phyloP scores from a whole-genome alignment of 2,329 filamentous ascomycete species.

The Cercospora nicotianae region DNA sequence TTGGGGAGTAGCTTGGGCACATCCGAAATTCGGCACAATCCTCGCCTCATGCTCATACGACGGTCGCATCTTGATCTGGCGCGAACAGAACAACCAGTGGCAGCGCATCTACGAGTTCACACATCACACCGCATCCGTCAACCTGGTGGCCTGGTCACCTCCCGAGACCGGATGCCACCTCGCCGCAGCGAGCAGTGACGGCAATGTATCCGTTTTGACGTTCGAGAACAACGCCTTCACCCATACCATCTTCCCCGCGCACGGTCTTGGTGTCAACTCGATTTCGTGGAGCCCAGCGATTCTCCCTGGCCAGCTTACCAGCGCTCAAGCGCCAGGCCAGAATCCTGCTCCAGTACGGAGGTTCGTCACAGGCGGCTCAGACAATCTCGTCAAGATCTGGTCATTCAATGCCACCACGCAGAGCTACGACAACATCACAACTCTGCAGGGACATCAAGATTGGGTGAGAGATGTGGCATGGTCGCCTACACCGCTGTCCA shows the following conservation, averaged over 20 bases:
- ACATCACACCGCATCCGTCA: constrained; percentile 92
- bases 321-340: constrained; percentile 54
- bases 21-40: constrained; percentile 98
- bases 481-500: constrained; percentile 91
- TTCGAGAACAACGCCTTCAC: constrained; percentile 96
- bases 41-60: constrained; percentile 94
- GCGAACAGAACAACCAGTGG: constrained; percentile 66
- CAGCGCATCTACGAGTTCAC: constrained; percentile 90
- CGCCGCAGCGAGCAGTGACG: constrained; percentile 91
- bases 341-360: constrained; percentile 62
- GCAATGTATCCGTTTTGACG: constrained; percentile 88
- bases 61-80: constrained; percentile 98
- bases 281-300: constrained; percentile 92
- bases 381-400: constrained; percentile 95
- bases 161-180: constrained; percentile 94
- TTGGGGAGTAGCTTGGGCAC: constrained; percentile 97
- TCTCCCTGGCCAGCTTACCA: constrained; percentile 79
- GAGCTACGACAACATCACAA: constrained; percentile 49
- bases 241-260: constrained; percentile 84
- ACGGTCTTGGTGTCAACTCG: constrained; percentile 91
- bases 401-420: constrained; percentile 61
- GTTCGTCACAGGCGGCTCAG: constrained; percentile 92
- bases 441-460: constrained; percentile 80
- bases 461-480: constrained; percentile 98
- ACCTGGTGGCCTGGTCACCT: constrained; percentile 96